Evolutionary conservation across 345 rosid genomes (phyloP).

Genomic region (Fremontodendron californicum): DNA sequence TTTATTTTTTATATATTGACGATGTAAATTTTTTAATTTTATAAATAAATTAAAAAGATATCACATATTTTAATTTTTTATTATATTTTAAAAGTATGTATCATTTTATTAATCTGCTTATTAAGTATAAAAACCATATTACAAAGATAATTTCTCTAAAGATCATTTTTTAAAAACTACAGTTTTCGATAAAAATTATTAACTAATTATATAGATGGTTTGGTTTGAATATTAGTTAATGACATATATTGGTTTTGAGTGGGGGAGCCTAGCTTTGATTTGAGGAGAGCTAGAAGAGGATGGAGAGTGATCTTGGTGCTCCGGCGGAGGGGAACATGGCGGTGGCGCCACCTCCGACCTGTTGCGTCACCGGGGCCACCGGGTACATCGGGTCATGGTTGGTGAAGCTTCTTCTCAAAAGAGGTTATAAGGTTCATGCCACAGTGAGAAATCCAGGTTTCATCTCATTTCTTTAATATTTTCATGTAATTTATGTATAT

Average conservation of each 20-base stretch:
- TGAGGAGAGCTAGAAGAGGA: background rate
- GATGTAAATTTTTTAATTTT: too few relatives aligned
- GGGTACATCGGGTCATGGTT: conserved; percentile 83
- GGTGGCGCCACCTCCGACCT: conserved; percentile 23
- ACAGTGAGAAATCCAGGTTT: conserved; percentile 61
- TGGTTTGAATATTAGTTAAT: background rate
- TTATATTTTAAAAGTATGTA: too few relatives aligned
- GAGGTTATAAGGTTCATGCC: conserved; percentile 69
- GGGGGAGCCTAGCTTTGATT: background rate
- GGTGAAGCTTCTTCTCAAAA: conserved; percentile 60
- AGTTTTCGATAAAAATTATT: too few relatives aligned
- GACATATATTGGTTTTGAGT: background rate
- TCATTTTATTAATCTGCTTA: too few relatives aligned
- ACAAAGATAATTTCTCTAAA: too few relatives aligned
- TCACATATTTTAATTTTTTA: too few relatives aligned
- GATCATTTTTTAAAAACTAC: background rate
- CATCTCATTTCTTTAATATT: background rate
- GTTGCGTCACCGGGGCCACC: conserved; percentile 73
- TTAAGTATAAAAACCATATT: too few relatives aligned
- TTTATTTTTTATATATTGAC: too few relatives aligned
- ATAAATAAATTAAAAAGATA: too few relatives aligned
- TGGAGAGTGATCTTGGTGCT: conserved; percentile 6
- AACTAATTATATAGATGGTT: too few relatives aligned
- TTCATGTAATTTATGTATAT: background rate
- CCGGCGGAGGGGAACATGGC: conserved; percentile 13